Evolutionary conservation across 495 filamentous ascomycete genomes (phyloP).

Genomic region (Letharia columbiana): DNA sequence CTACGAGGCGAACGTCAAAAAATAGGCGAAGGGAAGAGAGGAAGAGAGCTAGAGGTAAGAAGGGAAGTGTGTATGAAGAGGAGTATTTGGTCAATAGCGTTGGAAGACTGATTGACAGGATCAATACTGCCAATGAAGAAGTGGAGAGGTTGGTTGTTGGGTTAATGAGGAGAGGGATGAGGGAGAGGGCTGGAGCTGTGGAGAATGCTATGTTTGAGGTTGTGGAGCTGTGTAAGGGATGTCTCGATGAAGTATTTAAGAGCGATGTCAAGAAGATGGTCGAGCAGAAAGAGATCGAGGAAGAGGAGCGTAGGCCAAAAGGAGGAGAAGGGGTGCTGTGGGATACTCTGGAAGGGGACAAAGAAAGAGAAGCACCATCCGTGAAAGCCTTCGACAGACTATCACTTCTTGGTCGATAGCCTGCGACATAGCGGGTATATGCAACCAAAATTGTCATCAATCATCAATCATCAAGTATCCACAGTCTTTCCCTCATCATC

Average conservation of each 20-base stretch:
- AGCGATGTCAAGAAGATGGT: slow-evolving; percentile 21
- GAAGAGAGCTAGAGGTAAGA: slow-evolving; percentile 87
- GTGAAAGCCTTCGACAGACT: slow-evolving; percentile 45
- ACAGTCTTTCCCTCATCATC: slow-evolving; percentile 54
- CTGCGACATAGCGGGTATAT: not conserved
- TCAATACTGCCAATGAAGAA: slow-evolving; percentile 63
- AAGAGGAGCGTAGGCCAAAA: slow-evolving; percentile 28
- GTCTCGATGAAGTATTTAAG: slow-evolving; percentile 61
- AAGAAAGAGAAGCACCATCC: slow-evolving; percentile 33
- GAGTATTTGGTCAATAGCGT: slow-evolving; percentile 89
- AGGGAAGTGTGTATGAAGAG: slow-evolving; percentile 95
- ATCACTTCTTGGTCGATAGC: slow-evolving; percentile 40
- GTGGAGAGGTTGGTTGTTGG: slow-evolving; percentile 63
- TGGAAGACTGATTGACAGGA: slow-evolving; percentile 70
- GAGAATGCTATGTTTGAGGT: slow-evolving; percentile 66
- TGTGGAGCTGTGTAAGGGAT: slow-evolving; percentile 53
- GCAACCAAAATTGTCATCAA: not conserved
- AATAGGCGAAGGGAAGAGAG: slow-evolving; percentile 83
- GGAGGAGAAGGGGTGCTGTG: slow-evolving; percentile 35
- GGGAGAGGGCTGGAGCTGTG: slow-evolving; percentile 72
- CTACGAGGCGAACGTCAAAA: slow-evolving; percentile 69
- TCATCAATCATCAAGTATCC: not conserved
- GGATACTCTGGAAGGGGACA: slow-evolving; percentile 32
- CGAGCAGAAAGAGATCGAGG: slow-evolving; percentile 21
- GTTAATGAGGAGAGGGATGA: slow-evolving; percentile 70